Evolutionary conservation across 768 basidiomycete genomes (phyloP).

Genomic region (Leccinellum rugosiceps): DNA sequence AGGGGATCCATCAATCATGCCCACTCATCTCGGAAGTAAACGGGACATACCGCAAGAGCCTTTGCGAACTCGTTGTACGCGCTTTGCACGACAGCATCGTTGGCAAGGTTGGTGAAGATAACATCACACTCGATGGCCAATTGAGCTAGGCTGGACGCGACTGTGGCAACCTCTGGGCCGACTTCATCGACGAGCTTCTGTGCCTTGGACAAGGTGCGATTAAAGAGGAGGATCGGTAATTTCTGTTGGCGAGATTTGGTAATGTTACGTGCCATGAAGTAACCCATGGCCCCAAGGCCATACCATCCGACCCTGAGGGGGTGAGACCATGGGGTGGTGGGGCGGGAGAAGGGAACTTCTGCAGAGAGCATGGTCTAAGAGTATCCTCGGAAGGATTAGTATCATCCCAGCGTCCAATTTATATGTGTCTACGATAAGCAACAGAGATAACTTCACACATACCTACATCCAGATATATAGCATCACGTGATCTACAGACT

Average conservation of each 20-base stretch:
- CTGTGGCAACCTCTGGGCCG: slow-evolving; percentile 47
- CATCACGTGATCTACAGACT: slow-evolving; percentile 14
- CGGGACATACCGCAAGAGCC: slow-evolving; percentile 49
- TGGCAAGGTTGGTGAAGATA: slow-evolving; percentile 69
- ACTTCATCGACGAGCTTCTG: slow-evolving; percentile 56
- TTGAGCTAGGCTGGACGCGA: slow-evolving; percentile 57
- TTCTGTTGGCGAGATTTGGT: slow-evolving; percentile 44
- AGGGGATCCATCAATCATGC: background rate
- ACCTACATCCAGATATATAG: background rate
- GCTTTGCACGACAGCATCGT: slow-evolving; percentile 64
- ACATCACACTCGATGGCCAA: slow-evolving; percentile 68
- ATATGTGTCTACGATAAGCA: background rate
- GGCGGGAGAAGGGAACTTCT: slow-evolving; percentile 54
- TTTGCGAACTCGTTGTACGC: slow-evolving; percentile 61
- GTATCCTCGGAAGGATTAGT: slow-evolving; percentile 1
- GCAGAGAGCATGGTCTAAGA: slow-evolving; percentile 9
- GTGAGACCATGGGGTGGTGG: slow-evolving; percentile 45
- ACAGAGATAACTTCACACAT: background rate
- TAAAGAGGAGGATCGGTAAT: slow-evolving; percentile 62
- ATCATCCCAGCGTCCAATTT: slow-evolving; percentile 5
- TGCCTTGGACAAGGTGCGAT: slow-evolving; percentile 63
- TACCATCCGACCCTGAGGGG: slow-evolving; percentile 42
- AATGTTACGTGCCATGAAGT: slow-evolving; percentile 76
- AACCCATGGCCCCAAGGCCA: slow-evolving; percentile 68
- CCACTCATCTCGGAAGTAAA: background rate